These are phyloP conservation scores for Amoeboradix gromovi DNA, from an alignment of 371 early-diverging fungal genomes.

Conservation along the genomic window DNA sequence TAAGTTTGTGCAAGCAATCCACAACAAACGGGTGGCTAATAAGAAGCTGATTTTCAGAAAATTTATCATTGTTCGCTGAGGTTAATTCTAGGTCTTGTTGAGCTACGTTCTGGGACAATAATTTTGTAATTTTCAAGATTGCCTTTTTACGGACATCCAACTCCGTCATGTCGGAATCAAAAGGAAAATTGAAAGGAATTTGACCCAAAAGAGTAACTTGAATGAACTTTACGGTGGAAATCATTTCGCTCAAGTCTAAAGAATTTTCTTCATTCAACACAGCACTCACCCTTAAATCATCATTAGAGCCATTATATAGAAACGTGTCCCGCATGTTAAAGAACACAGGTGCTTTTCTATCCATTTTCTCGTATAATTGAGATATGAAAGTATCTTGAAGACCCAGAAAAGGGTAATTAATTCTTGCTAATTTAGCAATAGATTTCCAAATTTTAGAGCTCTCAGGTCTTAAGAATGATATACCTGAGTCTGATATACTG, in stretches of 20 bases:
- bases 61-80: background rate
- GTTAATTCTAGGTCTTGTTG: background rate
- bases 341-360: background rate
- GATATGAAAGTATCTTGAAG: background rate
- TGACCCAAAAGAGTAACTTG: background rate
- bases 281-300: background rate
- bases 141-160: background rate
- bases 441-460: background rate
- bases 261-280: background rate
- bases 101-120: background rate
- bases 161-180: background rate
- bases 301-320: background rate
- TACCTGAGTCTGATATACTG: background rate
- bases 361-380: background rate
- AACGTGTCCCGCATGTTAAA: background rate
- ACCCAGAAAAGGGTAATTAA: background rate
- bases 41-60: background rate
- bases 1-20: background rate
- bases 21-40: background rate
- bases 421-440: background rate
- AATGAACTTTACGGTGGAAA: background rate
- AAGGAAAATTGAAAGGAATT: background rate
- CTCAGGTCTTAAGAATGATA: background rate
- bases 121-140: background rate
- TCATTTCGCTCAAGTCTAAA: background rate